Evolutionary conservation across 2,329 filamentous ascomycete species (phyloP).

Genomic region (Colletotrichum eleusines): DNA sequence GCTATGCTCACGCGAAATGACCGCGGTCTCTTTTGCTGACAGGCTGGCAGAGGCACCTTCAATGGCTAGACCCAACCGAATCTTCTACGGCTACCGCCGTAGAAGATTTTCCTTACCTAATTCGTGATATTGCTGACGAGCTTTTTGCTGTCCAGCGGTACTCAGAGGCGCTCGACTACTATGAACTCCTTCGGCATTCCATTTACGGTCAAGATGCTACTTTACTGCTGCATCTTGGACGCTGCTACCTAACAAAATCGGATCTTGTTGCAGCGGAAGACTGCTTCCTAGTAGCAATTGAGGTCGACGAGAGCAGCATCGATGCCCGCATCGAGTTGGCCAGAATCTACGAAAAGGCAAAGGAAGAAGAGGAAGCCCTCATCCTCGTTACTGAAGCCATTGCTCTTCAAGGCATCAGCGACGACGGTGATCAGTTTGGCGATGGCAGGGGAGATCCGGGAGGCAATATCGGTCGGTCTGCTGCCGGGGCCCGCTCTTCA

Average conservation of each 20-base stretch:
- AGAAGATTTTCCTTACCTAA: constrained; percentile 79
- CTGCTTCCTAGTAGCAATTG: constrained; percentile 80
- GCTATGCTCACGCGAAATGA: constrained; percentile 19
- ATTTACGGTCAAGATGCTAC: constrained; percentile 64
- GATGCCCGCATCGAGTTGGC: constrained; percentile 84
- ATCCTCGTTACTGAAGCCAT: constrained; percentile 82
- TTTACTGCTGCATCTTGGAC: constrained; percentile 68
- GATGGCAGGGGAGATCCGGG: background rate
- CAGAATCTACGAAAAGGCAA: constrained; percentile 83
- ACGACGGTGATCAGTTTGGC: constrained; percentile 46
- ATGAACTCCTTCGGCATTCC: constrained; percentile 64
- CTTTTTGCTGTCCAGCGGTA: constrained; percentile 55
- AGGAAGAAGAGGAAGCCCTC: constrained; percentile 80
- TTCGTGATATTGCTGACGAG: constrained; percentile 72
- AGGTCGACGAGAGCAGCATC: constrained; percentile 77
- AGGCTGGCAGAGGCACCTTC: constrained; percentile 69
- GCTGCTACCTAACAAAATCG: constrained; percentile 75
- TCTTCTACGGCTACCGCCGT: constrained; percentile 39
- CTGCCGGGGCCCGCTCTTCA: constrained; percentile 8
- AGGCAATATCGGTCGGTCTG: background rate
- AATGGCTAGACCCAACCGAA: constrained; percentile 72
- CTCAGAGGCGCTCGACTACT: constrained; percentile 65
- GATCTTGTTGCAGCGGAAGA: constrained; percentile 79
- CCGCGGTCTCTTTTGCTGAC: constrained; percentile 20
- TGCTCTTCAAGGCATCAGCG: constrained; percentile 66